Evolutionary conservation across 2,329 filamentous ascomycete species (phyloP).

Genomic region (Alternaria longipes): DNA sequence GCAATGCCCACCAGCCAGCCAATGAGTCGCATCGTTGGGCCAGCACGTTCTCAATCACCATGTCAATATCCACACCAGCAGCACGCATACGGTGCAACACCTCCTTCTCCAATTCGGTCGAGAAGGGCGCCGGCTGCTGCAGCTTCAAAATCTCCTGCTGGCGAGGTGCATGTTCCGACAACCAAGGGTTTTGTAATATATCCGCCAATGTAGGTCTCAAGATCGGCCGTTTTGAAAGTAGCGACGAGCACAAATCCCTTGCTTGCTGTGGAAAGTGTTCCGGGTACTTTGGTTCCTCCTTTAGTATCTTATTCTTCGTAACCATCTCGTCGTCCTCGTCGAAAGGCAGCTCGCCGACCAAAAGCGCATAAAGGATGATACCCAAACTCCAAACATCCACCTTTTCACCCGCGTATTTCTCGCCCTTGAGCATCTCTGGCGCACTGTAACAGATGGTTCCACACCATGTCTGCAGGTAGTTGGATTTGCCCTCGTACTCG

Average conservation of each 20-base stretch:
- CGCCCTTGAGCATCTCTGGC: constrained; percentile 97
- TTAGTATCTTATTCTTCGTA: constrained; percentile 85
- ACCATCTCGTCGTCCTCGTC: constrained; percentile 93
- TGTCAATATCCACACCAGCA: constrained; percentile 92
- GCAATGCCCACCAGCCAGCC: constrained; percentile 93
- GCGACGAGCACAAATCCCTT: constrained; percentile 74
- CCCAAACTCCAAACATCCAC: constrained; percentile 96
- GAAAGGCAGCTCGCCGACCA: constrained; percentile 89
- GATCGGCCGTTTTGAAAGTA: constrained; percentile 92
- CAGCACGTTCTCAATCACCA: constrained; percentile 92
- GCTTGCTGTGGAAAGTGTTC: constrained; percentile 81
- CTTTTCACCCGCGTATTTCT: constrained; percentile 97
- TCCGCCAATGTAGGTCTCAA: constrained; percentile 83
- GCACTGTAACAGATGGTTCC: constrained; percentile 98
- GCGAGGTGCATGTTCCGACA: constrained; percentile 83
- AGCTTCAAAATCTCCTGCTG: constrained; percentile 90
- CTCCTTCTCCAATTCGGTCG: constrained; percentile 86
- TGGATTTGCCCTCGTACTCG: constrained; percentile 94
- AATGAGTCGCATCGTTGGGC: constrained; percentile 88
- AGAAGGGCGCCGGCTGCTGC: constrained; percentile 81
- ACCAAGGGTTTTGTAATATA: constrained; percentile 86
- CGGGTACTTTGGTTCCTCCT: constrained; percentile 85
- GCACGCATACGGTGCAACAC: constrained; percentile 91
- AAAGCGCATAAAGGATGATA: constrained; percentile 82
- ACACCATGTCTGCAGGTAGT: constrained; percentile 96